Evolutionary conservation across 768 basidiomycete species (phyloP).

Genomic region (Trametes sanguinea): DNA sequence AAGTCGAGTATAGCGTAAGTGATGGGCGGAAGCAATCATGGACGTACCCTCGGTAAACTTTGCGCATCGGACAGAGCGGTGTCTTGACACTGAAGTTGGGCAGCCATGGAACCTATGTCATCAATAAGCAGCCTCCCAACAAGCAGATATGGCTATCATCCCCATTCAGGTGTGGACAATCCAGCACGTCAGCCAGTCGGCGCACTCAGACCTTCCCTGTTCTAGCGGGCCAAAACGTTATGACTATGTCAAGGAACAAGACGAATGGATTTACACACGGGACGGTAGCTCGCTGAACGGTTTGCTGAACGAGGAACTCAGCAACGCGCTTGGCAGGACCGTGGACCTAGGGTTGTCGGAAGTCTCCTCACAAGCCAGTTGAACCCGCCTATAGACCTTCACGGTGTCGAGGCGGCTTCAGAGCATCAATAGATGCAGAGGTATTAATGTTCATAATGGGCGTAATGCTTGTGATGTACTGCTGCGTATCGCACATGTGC

Average conservation of each 20-base stretch:
- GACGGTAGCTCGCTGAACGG: conserved; percentile 60
- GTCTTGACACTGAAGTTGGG: conserved; percentile 83
- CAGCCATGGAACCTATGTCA: conserved; percentile 82
- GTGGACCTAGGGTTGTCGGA: conserved; percentile 35
- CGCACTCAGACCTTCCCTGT: not conserved
- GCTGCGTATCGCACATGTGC: no score
- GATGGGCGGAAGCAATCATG: not conserved
- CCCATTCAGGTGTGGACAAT: conserved; percentile 65
- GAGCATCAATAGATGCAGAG: no score
- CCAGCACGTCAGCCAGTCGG: not conserved
- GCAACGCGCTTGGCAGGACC: conserved; percentile 39
- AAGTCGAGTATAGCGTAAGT: conserved; percentile 88
- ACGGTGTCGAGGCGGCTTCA: no score
- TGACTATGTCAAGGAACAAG: conserved; percentile 60
- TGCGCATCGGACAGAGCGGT: conserved; percentile 63
- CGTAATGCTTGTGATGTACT: no score
- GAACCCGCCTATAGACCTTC: not conserved
- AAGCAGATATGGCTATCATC: conserved; percentile 97
- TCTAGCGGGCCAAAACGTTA: conserved; percentile 90
- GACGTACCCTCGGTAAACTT: not conserved
- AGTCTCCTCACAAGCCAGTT: conserved; percentile 29
- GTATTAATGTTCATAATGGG: no score
- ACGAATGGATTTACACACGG: conserved; percentile 77
- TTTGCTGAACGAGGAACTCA: conserved; percentile 74
- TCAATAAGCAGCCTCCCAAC: conserved; percentile 97